These are phyloP conservation scores for Thermochaetoides thermophila DNA, from an alignment of 495 filamentous ascomycete species.

Conservation along the genomic window DNA sequence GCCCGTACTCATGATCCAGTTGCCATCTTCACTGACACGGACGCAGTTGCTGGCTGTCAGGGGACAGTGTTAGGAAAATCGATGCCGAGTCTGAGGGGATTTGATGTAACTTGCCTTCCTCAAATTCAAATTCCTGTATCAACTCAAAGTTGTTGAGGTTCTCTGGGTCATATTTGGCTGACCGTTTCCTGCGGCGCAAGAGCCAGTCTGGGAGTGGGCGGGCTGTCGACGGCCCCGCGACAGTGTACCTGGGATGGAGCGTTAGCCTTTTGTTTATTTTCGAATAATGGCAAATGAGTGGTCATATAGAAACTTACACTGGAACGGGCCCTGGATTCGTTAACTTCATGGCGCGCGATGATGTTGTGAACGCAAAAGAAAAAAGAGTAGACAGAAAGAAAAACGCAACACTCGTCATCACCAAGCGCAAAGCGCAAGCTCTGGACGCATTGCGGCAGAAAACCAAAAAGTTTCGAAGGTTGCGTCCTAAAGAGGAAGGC, in stretches of 20 bases:
- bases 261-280: neutral
- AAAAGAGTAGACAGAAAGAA: too few relatives aligned
- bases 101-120: constrained; percentile 39
- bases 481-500: constrained; percentile 8
- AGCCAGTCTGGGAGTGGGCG: constrained; percentile 92
- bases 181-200: constrained; percentile 76
- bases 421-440: constrained; percentile 5
- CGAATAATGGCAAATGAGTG: neutral
- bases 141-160: constrained; percentile 89
- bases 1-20: constrained; percentile 98
- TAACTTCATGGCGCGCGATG: constrained; percentile 53
- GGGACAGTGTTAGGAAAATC: neutral
- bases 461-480: constrained; percentile 12
- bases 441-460: constrained; percentile 9
- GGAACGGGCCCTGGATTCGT: constrained; percentile 77
- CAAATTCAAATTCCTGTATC: constrained; percentile 95
- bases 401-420: too few relatives aligned
- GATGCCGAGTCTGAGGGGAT: too few relatives aligned
- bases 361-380: constrained; percentile 1
- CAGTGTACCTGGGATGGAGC: constrained; percentile 42
- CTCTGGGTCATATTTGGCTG: constrained; percentile 82
- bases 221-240: constrained; percentile 82
- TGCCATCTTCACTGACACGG: constrained; percentile 82
- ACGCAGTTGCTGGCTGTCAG: constrained; percentile 68
- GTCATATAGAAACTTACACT: constrained; percentile 37